These are phyloP conservation scores for Plasmodium blacklocki DNA, from an alignment of 169 alveolate genomes.

Conservation along the genomic window DNA sequence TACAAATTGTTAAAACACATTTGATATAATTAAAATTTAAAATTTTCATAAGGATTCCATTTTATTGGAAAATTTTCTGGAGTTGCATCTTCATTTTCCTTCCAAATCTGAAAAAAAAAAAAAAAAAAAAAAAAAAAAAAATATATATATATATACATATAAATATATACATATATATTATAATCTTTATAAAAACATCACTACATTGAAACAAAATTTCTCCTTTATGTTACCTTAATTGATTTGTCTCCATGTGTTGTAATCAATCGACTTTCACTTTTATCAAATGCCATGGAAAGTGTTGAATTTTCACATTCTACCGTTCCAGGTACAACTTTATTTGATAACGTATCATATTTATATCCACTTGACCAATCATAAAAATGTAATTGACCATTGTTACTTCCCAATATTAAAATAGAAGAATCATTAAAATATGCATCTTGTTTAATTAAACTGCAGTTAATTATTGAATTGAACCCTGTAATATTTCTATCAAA, in stretches of 20 bases:
- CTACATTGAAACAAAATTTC: background rate
- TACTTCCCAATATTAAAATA: conserved; percentile 96
- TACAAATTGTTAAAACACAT: background rate
- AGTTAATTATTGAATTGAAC: conserved; percentile 94
- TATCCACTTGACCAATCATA: conserved; percentile 99
- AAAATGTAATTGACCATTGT: conserved; percentile 95
- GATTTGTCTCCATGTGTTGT: conserved; percentile 99
- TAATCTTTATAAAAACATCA: background rate
- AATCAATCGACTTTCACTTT: conserved; percentile 94
- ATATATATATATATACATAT: background rate
- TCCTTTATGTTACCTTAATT: conserved; percentile 91
- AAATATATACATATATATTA: background rate
- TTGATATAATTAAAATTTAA: conserved; percentile 66
- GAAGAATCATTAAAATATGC: conserved; percentile 91
- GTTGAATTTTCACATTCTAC: conserved; percentile 97
- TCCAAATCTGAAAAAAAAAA: conserved; percentile 74
- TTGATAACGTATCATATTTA: conserved; percentile 93
- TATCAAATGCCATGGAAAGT: conserved; percentile 94
- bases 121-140: background rate
- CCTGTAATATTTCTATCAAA: conserved; percentile 89
- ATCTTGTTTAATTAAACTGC: conserved; percentile 91
- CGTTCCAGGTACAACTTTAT: conserved; percentile 96
- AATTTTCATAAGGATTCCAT: conserved; percentile 81
- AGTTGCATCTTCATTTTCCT: conserved; percentile 85
- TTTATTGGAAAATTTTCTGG: conserved; percentile 85